phyloP scores from a whole-genome alignment of 2,329 filamentous ascomycete species.

The Sarocladium brachiariae region DNA sequence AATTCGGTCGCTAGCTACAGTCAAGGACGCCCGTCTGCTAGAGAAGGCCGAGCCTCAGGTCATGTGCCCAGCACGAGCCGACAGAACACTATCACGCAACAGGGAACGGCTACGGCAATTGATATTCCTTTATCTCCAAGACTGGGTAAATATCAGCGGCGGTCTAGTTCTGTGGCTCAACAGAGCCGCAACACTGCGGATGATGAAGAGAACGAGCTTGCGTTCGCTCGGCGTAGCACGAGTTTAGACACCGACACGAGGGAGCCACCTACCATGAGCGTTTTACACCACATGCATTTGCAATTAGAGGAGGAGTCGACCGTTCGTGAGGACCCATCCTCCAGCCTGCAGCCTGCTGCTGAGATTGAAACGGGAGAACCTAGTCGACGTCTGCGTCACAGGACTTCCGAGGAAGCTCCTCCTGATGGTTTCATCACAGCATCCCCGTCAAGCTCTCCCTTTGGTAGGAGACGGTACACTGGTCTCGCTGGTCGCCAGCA shows the following conservation, averaged over 20 bases:
- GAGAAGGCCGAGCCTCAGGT: neutral
- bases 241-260: constrained; percentile 61
- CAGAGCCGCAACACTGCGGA: constrained; percentile 48
- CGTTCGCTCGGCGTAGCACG: constrained; percentile 58
- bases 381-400: constrained; percentile 22
- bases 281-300: constrained; percentile 44
- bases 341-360: constrained; percentile 34
- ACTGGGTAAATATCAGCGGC: constrained; percentile 45
- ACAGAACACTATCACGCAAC: constrained; percentile 35
- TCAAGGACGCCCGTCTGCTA: neutral
- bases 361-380: constrained; percentile 33
- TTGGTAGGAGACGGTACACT: constrained; percentile 38
- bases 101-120: constrained; percentile 55
- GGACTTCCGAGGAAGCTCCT: constrained; percentile 38
- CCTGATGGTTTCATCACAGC: constrained; percentile 36
- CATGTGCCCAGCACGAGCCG: constrained; percentile 23
- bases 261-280: constrained; percentile 58
- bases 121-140: constrained; percentile 68
- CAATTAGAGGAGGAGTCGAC: constrained; percentile 26
- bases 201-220: constrained; percentile 54
- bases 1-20: constrained; percentile 57
- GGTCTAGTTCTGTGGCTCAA: constrained; percentile 65
- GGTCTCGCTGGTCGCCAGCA: constrained; percentile 30
- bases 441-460: constrained; percentile 36
- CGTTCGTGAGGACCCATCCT: constrained; percentile 6